phyloP scores from a whole-genome alignment of 768 basidiomycete species.

The Termitomyces sp. region DNA sequence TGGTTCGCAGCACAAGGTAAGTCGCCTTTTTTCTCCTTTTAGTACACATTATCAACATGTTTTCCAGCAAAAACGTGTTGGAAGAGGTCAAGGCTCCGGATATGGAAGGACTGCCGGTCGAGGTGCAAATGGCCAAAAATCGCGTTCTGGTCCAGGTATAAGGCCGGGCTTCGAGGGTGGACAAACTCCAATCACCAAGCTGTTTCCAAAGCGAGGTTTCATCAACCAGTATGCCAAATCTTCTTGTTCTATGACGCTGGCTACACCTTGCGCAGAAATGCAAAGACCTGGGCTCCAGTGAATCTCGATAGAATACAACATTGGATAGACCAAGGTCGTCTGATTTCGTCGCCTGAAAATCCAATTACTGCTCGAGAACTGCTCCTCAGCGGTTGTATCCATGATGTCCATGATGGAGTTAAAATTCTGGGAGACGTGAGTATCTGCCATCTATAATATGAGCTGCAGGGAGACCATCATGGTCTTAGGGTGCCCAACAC shows the following conservation, averaged over 20 bases:
- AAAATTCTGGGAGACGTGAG: slow-evolving; percentile 84
- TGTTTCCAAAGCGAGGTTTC: slow-evolving; percentile 93
- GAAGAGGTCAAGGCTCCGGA: slow-evolving; percentile 88
- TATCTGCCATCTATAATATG: slow-evolving; percentile 9
- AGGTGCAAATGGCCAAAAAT: slow-evolving; percentile 94
- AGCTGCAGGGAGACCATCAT: not conserved
- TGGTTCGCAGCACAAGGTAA: slow-evolving; percentile 64
- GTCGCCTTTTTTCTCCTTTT: not conserved
- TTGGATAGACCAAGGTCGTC: slow-evolving; percentile 84
- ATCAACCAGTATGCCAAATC: slow-evolving; percentile 70
- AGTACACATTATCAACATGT: slow-evolving; percentile 4
- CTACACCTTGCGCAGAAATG: slow-evolving; percentile 42
- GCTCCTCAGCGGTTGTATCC: slow-evolving; percentile 81
- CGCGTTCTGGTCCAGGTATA: slow-evolving; percentile 84
- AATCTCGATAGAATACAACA: slow-evolving; percentile 85
- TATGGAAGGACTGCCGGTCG: slow-evolving; percentile 90
- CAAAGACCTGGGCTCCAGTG: slow-evolving; percentile 72
- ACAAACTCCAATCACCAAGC: slow-evolving; percentile 87
- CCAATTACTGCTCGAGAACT: slow-evolving; percentile 88
- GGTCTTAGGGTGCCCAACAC: slow-evolving; percentile 53
- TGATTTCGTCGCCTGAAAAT: slow-evolving; percentile 68
- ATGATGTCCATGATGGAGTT: slow-evolving; percentile 84
- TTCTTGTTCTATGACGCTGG: not conserved
- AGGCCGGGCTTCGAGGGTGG: slow-evolving; percentile 91
- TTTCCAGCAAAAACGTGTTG: slow-evolving; percentile 85